Conservation (phyloP, 805 yeast species). For the Candida ipomoeae region DNA sequence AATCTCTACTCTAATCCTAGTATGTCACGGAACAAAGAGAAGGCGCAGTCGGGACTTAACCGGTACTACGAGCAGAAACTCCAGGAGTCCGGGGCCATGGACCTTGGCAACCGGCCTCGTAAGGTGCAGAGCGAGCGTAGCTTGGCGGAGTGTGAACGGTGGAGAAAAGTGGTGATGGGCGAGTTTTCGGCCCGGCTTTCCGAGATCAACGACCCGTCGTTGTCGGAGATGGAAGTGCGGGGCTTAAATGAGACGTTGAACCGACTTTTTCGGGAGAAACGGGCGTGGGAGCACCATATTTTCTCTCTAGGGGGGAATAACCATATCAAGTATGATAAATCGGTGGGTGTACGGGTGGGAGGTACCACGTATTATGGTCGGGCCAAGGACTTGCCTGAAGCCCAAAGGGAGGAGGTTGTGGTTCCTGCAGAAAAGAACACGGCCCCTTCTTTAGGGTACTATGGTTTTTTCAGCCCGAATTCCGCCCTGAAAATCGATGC, state of each 20-base stretch:
- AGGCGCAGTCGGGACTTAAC: conserved; percentile 66
- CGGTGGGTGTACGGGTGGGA: conserved; percentile 28
- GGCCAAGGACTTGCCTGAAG: conserved; percentile 73
- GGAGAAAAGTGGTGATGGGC: conserved; percentile 56
- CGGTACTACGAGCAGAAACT: conserved; percentile 62
- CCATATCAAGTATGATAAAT: conserved; percentile 36
- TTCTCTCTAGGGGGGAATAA: conserved; percentile 71
- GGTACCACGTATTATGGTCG: conserved; percentile 80
- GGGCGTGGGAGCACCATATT: conserved; percentile 77
- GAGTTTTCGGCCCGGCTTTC: conserved; percentile 63
- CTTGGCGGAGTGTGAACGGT: conserved; percentile 64
- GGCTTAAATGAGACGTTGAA: conserved; percentile 75
- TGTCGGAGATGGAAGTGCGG: conserved; percentile 60
- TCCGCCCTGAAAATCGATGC: conserved; percentile 1
- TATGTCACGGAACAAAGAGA: conserved; percentile 70
- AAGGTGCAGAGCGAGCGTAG: conserved; percentile 49
- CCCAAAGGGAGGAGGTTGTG: conserved; percentile 18
- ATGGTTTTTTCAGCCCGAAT: conserved; percentile 34
- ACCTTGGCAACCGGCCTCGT: conserved; percentile 57
- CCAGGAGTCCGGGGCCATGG: conserved; percentile 53
- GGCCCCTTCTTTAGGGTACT: conserved; percentile 32
- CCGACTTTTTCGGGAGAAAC: conserved; percentile 58
- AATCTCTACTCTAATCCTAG: no score
- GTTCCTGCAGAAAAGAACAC: conserved; percentile 17
- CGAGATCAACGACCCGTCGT: conserved; percentile 54